Conservation (phyloP, 345 rosid species). For the Citrus mangshanensis region DNA sequence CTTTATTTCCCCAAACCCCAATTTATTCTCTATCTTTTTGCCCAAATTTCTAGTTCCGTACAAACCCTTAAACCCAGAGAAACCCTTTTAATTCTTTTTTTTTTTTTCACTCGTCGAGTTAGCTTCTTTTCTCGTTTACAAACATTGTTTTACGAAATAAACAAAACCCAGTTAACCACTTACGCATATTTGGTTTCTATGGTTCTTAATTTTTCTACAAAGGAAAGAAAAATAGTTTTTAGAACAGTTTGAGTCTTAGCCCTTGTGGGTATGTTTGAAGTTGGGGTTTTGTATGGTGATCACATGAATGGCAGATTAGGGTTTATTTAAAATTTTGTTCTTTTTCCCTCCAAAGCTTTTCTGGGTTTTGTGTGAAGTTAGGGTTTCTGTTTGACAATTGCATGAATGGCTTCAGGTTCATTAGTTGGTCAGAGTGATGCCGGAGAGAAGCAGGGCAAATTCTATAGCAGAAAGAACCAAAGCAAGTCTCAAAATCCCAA, state of each 20-base stretch:
- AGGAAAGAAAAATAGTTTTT: background rate
- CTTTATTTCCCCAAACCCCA: background rate
- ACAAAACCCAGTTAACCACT: background rate
- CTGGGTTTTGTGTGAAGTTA: background rate
- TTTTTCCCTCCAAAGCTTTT: background rate
- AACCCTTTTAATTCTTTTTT: background rate
- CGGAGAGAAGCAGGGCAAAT: constrained; percentile 18
- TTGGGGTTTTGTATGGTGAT: background rate
- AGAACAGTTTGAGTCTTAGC: background rate
- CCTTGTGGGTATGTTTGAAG: constrained; percentile 5
- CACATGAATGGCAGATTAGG: constrained; percentile 10
- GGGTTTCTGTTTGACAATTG: constrained; percentile 7
- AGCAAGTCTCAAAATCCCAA: constrained; percentile 12
- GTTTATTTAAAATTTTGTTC: background rate
- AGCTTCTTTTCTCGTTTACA: background rate
- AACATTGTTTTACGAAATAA: background rate
- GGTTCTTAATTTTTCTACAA: background rate
- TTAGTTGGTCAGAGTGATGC: constrained; percentile 9
- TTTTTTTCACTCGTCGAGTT: background rate
- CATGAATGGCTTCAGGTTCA: constrained; percentile 29
- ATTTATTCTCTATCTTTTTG: background rate
- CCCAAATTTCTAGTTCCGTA: background rate
- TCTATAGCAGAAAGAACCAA: constrained; percentile 15
- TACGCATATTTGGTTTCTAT: background rate
- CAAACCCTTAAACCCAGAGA: background rate